A percentile compares a stretch with the other conserved stretches of the same genome.
phyloP scores from a whole-genome alignment of 176 grass and related monocot genomes.

The Carex kokanica region DNA sequence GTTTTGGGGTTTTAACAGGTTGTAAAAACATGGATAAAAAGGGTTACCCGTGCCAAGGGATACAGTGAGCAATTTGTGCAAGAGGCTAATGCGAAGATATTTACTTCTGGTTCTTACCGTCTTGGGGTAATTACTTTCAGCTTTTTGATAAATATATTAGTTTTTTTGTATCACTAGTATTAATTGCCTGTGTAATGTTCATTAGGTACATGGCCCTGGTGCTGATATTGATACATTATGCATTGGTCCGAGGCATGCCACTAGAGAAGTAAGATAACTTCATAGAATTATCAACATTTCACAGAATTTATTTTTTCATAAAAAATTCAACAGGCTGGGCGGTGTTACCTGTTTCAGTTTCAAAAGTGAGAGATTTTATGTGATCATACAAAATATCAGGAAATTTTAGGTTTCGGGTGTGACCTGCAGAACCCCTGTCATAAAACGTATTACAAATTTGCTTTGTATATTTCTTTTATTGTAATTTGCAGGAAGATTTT shows the following conservation, averaged over 20 bases:
- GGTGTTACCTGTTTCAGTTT: neutral
- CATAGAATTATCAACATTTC: neutral
- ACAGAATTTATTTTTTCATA: neutral
- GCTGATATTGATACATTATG: slow-evolving; percentile 92
- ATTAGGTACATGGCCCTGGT: slow-evolving; percentile 87
- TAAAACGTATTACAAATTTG: neutral
- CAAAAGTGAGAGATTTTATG: neutral
- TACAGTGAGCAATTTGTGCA: slow-evolving; percentile 88
- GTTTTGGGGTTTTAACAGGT: slow-evolving; percentile 39
- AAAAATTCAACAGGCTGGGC: neutral
- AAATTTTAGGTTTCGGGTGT: slow-evolving; percentile 4
- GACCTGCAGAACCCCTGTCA: slow-evolving; percentile 1
- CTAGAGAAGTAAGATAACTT: slow-evolving; percentile 61
- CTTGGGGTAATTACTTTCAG: slow-evolving; percentile 63
- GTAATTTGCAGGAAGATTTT: slow-evolving; percentile 63
- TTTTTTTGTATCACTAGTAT: neutral
- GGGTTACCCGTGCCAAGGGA: slow-evolving; percentile 60
- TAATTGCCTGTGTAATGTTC: slow-evolving; percentile 9
- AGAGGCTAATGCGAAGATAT: slow-evolving; percentile 97
- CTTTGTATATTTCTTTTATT: slow-evolving; percentile 7
- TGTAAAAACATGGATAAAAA: slow-evolving; percentile 92
- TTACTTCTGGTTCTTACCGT: slow-evolving; percentile 96
- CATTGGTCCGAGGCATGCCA: slow-evolving; percentile 75
- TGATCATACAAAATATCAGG: neutral
- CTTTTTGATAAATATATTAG: neutral